Evolutionary conservation across 2,329 filamentous ascomycete genomes (phyloP).

Genomic region (Tolypocladium cylindrosporum): DNA sequence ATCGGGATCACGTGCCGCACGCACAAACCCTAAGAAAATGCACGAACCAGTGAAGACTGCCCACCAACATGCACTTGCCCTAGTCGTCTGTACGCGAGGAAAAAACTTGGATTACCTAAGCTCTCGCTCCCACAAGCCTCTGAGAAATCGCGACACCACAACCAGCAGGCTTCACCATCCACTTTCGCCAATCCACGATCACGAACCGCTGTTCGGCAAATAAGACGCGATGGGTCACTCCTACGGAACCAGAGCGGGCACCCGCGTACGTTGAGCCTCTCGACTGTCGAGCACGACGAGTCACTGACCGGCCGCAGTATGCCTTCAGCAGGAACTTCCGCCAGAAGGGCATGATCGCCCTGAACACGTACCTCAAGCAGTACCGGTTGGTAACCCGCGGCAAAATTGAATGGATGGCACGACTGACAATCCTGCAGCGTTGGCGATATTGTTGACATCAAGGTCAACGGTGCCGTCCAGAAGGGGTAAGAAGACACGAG

Average conservation of each 20-base stretch:
- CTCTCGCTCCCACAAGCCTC: slow-evolving; percentile 25
- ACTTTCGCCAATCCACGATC: slow-evolving; percentile 31
- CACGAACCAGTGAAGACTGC: not conserved
- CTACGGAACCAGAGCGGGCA: slow-evolving; percentile 77
- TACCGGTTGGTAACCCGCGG: slow-evolving; percentile 55
- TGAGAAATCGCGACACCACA: slow-evolving; percentile 26
- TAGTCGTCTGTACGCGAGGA: slow-evolving; percentile 9
- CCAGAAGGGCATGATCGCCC: slow-evolving; percentile 85
- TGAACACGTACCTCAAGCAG: slow-evolving; percentile 89
- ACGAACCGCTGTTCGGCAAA: slow-evolving; percentile 27
- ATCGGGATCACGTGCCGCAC: slow-evolving; percentile 15
- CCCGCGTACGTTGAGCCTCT: slow-evolving; percentile 53
- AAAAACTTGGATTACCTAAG: slow-evolving; percentile 27
- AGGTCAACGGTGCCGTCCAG: slow-evolving; percentile 96
- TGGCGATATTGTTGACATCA: slow-evolving; percentile 98
- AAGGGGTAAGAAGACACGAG: slow-evolving; percentile 62
- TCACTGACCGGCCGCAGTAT: slow-evolving; percentile 44
- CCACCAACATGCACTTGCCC: slow-evolving; percentile 20
- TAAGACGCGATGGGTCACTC: slow-evolving; percentile 73
- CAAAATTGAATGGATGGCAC: slow-evolving; percentile 1
- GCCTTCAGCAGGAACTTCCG: slow-evolving; percentile 92
- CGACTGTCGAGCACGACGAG: slow-evolving; percentile 14
- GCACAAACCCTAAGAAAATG: slow-evolving; percentile 21
- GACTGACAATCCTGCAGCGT: slow-evolving; percentile 54
- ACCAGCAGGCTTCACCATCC: slow-evolving; percentile 20